Evolutionary conservation across 495 filamentous ascomycete genomes (phyloP), one percentile per base, ranked within the genome.

Genomic region (Aspergillus egyptiacus): DNA sequence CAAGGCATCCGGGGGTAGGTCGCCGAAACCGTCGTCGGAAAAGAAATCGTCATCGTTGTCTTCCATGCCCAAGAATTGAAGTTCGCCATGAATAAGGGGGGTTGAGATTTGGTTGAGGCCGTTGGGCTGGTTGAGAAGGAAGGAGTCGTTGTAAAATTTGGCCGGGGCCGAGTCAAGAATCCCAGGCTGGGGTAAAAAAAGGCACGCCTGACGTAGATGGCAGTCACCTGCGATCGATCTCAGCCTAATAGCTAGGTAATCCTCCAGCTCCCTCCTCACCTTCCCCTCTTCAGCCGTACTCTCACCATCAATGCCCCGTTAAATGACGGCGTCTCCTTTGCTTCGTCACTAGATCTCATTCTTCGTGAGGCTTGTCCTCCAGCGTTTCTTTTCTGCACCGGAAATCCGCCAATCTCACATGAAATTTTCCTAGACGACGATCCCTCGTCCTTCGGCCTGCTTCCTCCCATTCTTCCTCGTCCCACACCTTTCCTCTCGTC

Each of bases 21-120:
- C 70, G 56, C 82, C 80, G 53, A 82, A 69, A 55, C 73, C 76
- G 59, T 84, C 78, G 62, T 84, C 84, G 51, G 73, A 81, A 66
- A 83, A 84, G 60, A 72, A 75, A 44, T 83, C 82, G 62, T 84
- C 80, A 56, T 78, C 78, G 69, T 67, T 68, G 51, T 69, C 68
- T 59, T 77, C 78, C 78, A 81, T 82, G 62, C 72, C 73, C 69
- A 41, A 57, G 33, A 48, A 59, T 23, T 23, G 51, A 54, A n/a
- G 52, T 48, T 60, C 60, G 70, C 69, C 73, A 71, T 74, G 68
- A 73, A 72, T 63, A 46, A 33, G 24, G 10, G 19, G 32, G 36
- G 17, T 17, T 14, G 15, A 24, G 40, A 46, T 44, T n/a, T n/a
- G n/a, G n/a, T n/a, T n/a, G n/a, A n/a, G n/a, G n/a, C n/a, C n/a